Conservation (phyloP, 2,329 filamentous ascomycete genomes). For the Hypoxylon sp. region DNA sequence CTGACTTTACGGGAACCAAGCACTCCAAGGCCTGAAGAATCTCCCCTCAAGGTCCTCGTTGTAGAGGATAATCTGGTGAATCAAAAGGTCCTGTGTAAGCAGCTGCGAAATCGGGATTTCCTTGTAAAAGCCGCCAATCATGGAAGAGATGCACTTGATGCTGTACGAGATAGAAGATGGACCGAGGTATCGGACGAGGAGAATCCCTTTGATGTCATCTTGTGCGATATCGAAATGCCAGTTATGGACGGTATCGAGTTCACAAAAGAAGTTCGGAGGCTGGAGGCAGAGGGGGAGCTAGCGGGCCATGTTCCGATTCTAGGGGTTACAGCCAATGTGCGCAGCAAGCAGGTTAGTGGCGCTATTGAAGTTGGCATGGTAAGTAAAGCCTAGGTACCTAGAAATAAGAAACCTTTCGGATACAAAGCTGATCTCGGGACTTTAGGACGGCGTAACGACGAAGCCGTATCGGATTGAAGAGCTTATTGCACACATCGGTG, state of each 20-base stretch:
- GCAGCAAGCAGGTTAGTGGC: constrained; percentile 48
- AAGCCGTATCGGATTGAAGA: constrained; percentile 51
- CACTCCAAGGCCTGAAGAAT: background rate
- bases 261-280: constrained; percentile 43
- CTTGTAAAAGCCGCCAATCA: constrained; percentile 69
- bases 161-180: constrained; percentile 16
- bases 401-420: background rate
- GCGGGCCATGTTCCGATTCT: constrained; percentile 48
- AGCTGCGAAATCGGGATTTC: constrained; percentile 66
- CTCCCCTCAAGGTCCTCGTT: constrained; percentile 59
- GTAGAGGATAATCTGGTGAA: constrained; percentile 75
- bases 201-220: constrained; percentile 45
- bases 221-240: constrained; percentile 53
- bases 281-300: constrained; percentile 42
- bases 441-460: constrained; percentile 51
- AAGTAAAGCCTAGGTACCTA: constrained; percentile 25
- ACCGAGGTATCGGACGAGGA: background rate
- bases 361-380: constrained; percentile 52
- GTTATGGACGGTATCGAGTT: constrained; percentile 51
- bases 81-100: constrained; percentile 68
- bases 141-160: constrained; percentile 68
- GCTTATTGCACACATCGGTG: constrained; percentile 49
- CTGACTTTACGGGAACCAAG: constrained; percentile 45
- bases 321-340: constrained; percentile 51
- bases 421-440: constrained; percentile 16